phyloP scores from a whole-genome alignment of 2,329 filamentous ascomycete species.

The Fusarium burgessii region DNA sequence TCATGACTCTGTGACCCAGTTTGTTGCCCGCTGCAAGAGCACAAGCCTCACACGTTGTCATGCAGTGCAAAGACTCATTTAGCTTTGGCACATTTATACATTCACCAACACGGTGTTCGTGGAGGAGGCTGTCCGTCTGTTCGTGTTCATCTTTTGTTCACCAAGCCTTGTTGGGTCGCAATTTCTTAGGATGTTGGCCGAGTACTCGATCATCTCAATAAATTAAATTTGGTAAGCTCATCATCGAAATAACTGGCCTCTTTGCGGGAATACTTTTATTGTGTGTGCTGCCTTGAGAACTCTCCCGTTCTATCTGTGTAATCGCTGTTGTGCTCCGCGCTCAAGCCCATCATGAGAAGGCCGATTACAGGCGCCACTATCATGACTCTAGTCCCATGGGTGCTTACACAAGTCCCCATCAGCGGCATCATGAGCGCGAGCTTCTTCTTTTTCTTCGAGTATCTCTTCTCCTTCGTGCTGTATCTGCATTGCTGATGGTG shows the following conservation, averaged over 20 bases:
- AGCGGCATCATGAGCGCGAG: constrained; percentile 14
- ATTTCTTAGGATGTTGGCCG: neutral
- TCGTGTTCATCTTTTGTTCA: neutral
- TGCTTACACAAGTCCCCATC: constrained; percentile 15
- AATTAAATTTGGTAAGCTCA: neutral
- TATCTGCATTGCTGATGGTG: constrained; percentile 10
- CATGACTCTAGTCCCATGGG: constrained; percentile 27
- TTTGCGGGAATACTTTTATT: neutral
- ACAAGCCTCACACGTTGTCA: constrained; percentile 10
- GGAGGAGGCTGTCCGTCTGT: neutral
- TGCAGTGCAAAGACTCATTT: constrained; percentile 2
- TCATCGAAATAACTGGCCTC: neutral
- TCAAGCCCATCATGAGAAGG: constrained; percentile 5
- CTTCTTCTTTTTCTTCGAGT: constrained; percentile 1
- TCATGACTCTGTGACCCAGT: neutral
- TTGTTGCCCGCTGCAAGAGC: neutral
- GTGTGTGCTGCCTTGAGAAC: neutral
- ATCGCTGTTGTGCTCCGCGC: neutral
- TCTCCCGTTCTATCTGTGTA: neutral
- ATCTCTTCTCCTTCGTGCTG: neutral
- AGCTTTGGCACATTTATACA: neutral
- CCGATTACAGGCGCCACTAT: constrained; percentile 6
- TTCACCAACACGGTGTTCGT: neutral
- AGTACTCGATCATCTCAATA: neutral
- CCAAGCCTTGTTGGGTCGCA: neutral